Conservation (phyloP, 176 grass and related monocot genomes). For the Bromus sterilis region DNA sequence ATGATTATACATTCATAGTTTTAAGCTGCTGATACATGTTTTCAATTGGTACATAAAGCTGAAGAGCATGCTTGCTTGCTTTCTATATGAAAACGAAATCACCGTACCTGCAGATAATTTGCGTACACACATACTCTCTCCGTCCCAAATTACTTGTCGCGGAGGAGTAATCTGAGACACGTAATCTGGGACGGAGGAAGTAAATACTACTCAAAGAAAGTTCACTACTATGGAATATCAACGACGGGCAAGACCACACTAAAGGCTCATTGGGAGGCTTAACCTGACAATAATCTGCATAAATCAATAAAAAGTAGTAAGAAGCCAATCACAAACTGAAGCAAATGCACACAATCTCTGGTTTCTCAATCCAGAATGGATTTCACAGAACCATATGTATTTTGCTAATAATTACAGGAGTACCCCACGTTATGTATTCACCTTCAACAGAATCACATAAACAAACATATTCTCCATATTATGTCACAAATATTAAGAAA, state of each 20-base stretch:
- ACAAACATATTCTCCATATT: too few relatives aligned
- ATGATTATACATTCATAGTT: neutral
- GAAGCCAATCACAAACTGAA: neutral
- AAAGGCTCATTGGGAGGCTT: neutral
- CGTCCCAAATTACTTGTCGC: too few relatives aligned
- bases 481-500: too few relatives aligned
- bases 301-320: neutral
- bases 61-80: neutral
- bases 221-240: neutral
- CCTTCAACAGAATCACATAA: too few relatives aligned
- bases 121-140: neutral
- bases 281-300: conserved; percentile 38
- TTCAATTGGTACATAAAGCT: neutral
- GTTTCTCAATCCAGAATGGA: too few relatives aligned
- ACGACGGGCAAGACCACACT: neutral
- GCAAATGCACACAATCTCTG: neutral
- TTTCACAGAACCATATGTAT: neutral
- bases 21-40: neutral
- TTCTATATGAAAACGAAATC: neutral
- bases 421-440: too few relatives aligned
- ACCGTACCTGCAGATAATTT: neutral
- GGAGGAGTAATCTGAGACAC: too few relatives aligned
- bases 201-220: neutral
- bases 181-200: too few relatives aligned
- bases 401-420: too few relatives aligned